phyloP scores from a whole-genome alignment of 2,329 filamentous ascomycete genomes.

The Juglanconis juglandina region DNA sequence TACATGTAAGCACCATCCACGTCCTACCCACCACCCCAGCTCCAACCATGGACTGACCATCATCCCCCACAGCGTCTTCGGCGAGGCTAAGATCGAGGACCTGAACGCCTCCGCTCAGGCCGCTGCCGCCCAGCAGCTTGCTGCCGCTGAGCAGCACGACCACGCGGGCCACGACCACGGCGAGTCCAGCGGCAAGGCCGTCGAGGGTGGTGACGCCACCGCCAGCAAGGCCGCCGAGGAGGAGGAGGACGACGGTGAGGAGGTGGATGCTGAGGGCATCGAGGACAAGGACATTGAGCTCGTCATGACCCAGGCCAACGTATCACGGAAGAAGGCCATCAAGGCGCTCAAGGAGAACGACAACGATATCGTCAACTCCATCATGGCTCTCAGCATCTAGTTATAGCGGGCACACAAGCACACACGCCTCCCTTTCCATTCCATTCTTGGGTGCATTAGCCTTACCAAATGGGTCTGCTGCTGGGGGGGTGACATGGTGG shows the following conservation, averaged over 20 bases:
- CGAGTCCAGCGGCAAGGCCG: constrained; percentile 59
- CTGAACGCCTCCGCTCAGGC: constrained; percentile 97
- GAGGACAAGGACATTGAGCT: constrained; percentile 99
- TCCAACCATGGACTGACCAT: constrained; percentile 16
- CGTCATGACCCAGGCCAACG: constrained; percentile 95
- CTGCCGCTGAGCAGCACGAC: constrained; percentile 62
- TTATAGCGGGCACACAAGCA: neutral
- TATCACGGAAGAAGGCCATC: constrained; percentile 96
- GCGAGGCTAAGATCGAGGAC: constrained; percentile 99
- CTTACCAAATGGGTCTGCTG: neutral
- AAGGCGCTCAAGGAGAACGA: constrained; percentile 99
- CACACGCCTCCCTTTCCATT: neutral
- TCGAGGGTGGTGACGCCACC: constrained; percentile 55
- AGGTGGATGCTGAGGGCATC: constrained; percentile 89
- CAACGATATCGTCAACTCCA: constrained; percentile 99
- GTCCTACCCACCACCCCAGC: neutral
- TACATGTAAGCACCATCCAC: constrained; percentile 75
- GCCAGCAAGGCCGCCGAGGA: constrained; percentile 67
- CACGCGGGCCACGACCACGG: constrained; percentile 70
- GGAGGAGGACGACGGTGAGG: constrained; percentile 89
- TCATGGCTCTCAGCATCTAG: constrained; percentile 94
- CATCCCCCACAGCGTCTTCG: constrained; percentile 72
- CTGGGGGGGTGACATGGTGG: neutral
- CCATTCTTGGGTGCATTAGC: neutral
- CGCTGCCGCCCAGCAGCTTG: constrained; percentile 91